Evolutionary conservation across 805 yeast genomes (phyloP), one percentile per base, ranked within the genome.

Genomic region (Teunomyces stri): DNA sequence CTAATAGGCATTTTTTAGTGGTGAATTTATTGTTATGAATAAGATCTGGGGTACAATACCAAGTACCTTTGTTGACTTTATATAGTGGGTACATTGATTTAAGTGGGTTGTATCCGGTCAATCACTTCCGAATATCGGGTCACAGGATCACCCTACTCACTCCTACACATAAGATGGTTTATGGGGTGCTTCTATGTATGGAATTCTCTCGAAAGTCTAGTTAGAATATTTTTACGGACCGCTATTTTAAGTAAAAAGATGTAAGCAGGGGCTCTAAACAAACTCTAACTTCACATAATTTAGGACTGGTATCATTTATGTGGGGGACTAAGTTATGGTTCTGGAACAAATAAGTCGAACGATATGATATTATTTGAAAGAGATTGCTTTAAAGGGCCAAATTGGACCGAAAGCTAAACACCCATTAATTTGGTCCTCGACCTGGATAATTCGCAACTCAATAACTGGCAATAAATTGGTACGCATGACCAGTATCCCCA

Each of bases 1-100:
- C 40, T 37, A 20, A 37, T 37, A 20, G 40, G 40, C 40, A 37
- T 37, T 37, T 37, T 37, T 37, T 22, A 22, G n/a, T n/a, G 4
- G 5, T 37, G 9, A 13, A 34, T 16, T 34, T 34, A 15, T 34
- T 18, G 38, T 13, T 11, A 12, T 18, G 25, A 15, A 11, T 13
- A 15, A 34, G 38, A 35, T 35, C 27, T 35, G 38, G 27, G 25
- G 38, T 10, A 18, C 20, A 35, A 35, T 18, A 20, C 11, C 29
- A 21, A 27, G 40, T 10, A 36, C 11, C 13, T 25, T 25, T 20
- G 11, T 20, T 9, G 18, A n/a, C 29, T n/a, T 37, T 37, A 37
- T 21, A 37, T 37, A 37, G 40, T 20, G 25, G 11, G n/a, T 12
- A 20, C 40, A 21, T 20, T 11, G 40, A 22, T 22, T 37, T 20